Base-by-base conservation (phyloP, 345 rosid genomes). In the Luvunga scandens region DNA sequence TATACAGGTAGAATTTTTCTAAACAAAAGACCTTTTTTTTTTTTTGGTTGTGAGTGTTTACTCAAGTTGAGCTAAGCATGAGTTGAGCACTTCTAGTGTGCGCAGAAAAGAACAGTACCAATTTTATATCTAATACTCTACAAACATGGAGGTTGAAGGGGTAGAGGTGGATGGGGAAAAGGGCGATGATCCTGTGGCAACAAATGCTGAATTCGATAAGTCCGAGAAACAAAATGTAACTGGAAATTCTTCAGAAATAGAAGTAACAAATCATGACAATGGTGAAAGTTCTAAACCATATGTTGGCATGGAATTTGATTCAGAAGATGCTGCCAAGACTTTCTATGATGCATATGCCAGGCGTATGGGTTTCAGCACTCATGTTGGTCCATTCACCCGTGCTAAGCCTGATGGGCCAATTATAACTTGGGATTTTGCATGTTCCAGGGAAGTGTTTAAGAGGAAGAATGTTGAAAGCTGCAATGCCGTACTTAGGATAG, bases 341-440 rank as follows among this genome's bases (percentile, higher is more conserved):
- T 87, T 86, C 36, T 90, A 88, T 16, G 86, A 90, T 68, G 80
- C 82, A 0, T 90, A 90, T 81, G 88, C 90, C 16, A 86, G 80
- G 78, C 86, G 34, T 36, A 22, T 85, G 39, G 92, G 92, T 42
- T 90, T 90, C 74, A 77, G 81, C 77, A 82, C 84, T 30, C 86
- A 85, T 53, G 89, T 77, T 78, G 94, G 92, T 80, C 91, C 81
- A 66, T 90, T 86, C 78, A 84, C 69, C 64, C 89, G 91, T 50
- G n/a, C 80, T 48, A 89, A 79, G 73, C 91, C 90, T 39, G 91
- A 90, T 84, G 94, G 94, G 30, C 91, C 88, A 0, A 90, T 89
- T 73, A 81, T 89, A 25, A 87, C 82, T 10, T 89, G 92, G 90
- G 88, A 90, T 33, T 86, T 89, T 77, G 66, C 84, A 1, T 89